These are phyloP conservation scores for Aspergillus saccharolyticus DNA, from an alignment of 495 filamentous ascomycete species.

Conservation along the genomic window DNA sequence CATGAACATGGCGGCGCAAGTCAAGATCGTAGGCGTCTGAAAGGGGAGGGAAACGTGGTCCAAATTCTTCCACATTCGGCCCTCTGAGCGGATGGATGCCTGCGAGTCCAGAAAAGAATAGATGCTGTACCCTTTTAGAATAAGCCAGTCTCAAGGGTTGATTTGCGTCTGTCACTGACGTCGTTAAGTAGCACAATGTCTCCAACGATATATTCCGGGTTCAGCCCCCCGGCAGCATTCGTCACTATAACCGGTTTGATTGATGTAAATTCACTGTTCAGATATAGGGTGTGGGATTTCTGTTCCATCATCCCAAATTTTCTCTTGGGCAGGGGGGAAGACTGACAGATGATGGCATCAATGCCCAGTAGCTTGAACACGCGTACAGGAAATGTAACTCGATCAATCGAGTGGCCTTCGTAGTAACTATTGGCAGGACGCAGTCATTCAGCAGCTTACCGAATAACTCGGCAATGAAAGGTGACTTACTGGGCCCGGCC, in stretches of 20 bases:
- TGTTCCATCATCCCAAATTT: background rate
- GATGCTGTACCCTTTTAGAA: conserved; percentile 49
- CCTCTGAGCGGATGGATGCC: conserved; percentile 69
- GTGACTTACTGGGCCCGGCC: conserved; percentile 65
- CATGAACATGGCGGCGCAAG: conserved; percentile 56
- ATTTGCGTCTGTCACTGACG: conserved; percentile 37
- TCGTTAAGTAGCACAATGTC: conserved; percentile 72
- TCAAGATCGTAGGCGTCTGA: conserved; percentile 74
- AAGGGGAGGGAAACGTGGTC: conserved; percentile 64
- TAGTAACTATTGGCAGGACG: conserved; percentile 53
- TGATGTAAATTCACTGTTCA: no score
- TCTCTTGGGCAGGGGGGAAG: conserved; percentile 8
- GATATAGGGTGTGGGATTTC: no score
- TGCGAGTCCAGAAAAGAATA: conserved; percentile 68
- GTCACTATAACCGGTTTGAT: conserved; percentile 59
- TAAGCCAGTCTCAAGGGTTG: conserved; percentile 2
- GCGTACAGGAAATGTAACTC: conserved; percentile 64
- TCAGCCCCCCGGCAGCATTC: conserved; percentile 72
- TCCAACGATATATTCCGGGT: conserved; percentile 62
- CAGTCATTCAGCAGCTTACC: background rate
- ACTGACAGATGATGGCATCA: conserved; percentile 56
- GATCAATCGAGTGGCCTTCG: conserved; percentile 67
- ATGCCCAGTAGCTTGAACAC: conserved; percentile 66
- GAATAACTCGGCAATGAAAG: background rate
- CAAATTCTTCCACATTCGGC: conserved; percentile 63